Conservation (phyloP, 1,284 basidiomycete genomes). For the Marasmius sp. region DNA sequence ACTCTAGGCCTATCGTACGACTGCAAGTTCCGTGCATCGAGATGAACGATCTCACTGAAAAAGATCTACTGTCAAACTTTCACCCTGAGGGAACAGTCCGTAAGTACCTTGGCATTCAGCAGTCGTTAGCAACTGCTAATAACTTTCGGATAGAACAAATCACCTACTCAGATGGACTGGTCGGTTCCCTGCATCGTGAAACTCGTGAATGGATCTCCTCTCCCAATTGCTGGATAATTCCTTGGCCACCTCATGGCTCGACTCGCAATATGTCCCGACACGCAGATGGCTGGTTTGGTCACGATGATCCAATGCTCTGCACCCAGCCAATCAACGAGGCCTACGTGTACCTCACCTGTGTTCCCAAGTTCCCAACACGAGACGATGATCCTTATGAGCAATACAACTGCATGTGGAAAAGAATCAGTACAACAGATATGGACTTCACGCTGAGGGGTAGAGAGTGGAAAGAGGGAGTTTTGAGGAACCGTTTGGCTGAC, state of each 20-base stretch:
- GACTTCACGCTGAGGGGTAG: neutral
- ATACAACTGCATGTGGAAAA: neutral
- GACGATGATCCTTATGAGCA: neutral
- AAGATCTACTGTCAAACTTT: neutral
- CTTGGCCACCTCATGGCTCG: neutral
- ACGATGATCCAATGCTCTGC: neutral
- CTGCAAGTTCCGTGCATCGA: no score
- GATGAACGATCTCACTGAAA: neutral
- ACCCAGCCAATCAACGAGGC: neutral
- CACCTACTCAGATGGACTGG: neutral
- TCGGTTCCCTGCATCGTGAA: neutral
- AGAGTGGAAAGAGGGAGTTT: neutral
- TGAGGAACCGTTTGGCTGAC: neutral
- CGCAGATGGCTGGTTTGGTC: neutral
- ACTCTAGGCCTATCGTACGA: no score
- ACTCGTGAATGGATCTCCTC: no score
- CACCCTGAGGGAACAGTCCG: neutral
- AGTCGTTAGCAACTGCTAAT: neutral
- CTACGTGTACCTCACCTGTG: neutral
- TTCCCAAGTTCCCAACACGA: neutral
- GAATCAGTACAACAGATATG: neutral
- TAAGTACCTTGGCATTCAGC: neutral
- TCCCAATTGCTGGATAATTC: neutral
- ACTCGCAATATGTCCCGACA: neutral
- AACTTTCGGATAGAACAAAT: neutral